Evolutionary conservation across 768 basidiomycete species (phyloP).

Genomic region (Galerina marginata): DNA sequence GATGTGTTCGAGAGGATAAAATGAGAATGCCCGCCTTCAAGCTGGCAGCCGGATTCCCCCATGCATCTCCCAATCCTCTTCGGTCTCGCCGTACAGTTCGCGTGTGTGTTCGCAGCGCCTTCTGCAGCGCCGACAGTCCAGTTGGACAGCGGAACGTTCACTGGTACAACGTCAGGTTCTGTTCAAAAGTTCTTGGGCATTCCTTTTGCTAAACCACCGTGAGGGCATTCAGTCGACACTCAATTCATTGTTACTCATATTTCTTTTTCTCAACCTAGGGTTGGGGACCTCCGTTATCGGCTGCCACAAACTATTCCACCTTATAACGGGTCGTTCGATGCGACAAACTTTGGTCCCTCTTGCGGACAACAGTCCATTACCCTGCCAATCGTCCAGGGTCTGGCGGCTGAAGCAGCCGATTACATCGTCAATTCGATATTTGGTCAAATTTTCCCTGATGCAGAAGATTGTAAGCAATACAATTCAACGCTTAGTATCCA

Average conservation of each 20-base stretch:
- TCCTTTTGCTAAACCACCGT: slow-evolving; percentile 60
- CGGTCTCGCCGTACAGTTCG: slow-evolving; percentile 16
- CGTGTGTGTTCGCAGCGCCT: slow-evolving; percentile 15
- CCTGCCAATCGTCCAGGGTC: slow-evolving; percentile 37
- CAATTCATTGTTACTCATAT: not conserved
- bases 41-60: too few species aligned
- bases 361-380: slow-evolving; percentile 49
- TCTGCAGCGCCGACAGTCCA: slow-evolving; percentile 37
- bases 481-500: not conserved
- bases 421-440: slow-evolving; percentile 33
- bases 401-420: slow-evolving; percentile 37
- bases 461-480: slow-evolving; percentile 49
- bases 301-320: slow-evolving; percentile 41
- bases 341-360: slow-evolving; percentile 43
- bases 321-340: slow-evolving; percentile 41
- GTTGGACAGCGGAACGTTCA: slow-evolving; percentile 48
- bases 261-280: slow-evolving; percentile 20
- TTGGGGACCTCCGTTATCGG: slow-evolving; percentile 42
- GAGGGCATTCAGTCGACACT: slow-evolving; percentile 17
- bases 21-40: too few species aligned
- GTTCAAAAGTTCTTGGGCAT: slow-evolving; percentile 52
- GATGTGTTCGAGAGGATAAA: too few species aligned
- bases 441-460: slow-evolving; percentile 31
- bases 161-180: slow-evolving; percentile 38
- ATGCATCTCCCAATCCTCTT: not conserved